Conservation (phyloP, 2,329 filamentous ascomycete genomes). For the Ciborinia camelliae region DNA sequence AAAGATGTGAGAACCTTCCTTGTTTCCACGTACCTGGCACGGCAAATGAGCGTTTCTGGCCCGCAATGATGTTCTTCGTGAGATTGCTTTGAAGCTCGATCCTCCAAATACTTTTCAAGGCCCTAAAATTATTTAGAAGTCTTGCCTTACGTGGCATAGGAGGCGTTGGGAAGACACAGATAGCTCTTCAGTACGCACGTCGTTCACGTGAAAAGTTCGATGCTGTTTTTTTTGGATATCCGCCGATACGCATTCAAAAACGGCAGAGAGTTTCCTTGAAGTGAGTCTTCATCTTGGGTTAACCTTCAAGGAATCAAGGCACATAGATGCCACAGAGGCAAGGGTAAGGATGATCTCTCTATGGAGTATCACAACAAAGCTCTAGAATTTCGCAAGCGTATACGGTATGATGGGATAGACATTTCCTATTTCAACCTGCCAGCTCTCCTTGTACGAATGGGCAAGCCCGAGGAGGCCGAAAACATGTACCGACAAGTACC, state of each 20-base stretch:
- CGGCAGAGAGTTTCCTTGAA: not conserved
- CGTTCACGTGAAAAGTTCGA: constrained; percentile 15
- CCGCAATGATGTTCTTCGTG: not conserved
- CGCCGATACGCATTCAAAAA: not conserved
- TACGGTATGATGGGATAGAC: not conserved
- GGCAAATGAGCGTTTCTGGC: not conserved
- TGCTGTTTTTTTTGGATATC: constrained; percentile 17
- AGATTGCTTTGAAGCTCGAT: not conserved
- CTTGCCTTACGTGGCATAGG: constrained; percentile 16
- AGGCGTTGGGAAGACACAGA: constrained; percentile 19
- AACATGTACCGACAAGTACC: not conserved
- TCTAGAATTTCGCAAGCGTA: not conserved
- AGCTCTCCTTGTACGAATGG: not conserved
- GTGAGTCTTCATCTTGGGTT: constrained; percentile 4
- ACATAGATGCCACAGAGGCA: constrained; percentile 1
- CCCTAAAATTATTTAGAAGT: not conserved
- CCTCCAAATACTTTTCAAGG: not conserved
- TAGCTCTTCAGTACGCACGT: constrained; percentile 15
- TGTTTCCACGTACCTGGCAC: not conserved
- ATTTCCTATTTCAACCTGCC: not conserved
- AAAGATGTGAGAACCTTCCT: not conserved
- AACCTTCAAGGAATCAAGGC: not conserved
- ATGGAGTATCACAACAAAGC: not conserved
- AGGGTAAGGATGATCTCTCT: not conserved
- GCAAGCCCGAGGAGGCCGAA: not conserved